phyloP scores from a whole-genome alignment of 768 basidiomycete genomes.

The Lactarius tabidus region DNA sequence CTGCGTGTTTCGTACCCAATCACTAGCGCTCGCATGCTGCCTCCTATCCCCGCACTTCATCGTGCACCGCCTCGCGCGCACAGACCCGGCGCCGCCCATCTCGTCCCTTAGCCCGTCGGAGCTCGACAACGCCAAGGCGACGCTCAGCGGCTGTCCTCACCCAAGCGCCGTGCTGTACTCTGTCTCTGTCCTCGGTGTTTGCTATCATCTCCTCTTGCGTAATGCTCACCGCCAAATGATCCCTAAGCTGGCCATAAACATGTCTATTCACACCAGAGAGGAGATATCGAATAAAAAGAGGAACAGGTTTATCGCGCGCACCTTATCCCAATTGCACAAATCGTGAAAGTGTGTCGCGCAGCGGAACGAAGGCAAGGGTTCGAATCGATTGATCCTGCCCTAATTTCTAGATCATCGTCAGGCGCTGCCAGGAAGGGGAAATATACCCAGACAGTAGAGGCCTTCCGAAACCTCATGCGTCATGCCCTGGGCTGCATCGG shows the following conservation, averaged over 20 bases:
- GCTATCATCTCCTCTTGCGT: too few relatives aligned
- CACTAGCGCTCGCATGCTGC: slow-evolving; percentile 44
- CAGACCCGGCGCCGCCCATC: slow-evolving; percentile 45
- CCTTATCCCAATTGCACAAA: too few relatives aligned
- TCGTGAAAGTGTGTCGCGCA: background rate
- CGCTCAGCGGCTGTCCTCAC: slow-evolving; percentile 58
- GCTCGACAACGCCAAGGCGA: slow-evolving; percentile 74
- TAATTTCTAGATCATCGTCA: too few relatives aligned
- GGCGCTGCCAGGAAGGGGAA: too few relatives aligned
- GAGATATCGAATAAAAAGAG: background rate
- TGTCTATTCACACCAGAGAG: background rate
- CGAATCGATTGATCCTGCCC: background rate
- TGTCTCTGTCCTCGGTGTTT: slow-evolving; percentile 52
- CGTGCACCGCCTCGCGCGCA: slow-evolving; percentile 55
- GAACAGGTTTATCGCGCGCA: too few relatives aligned
- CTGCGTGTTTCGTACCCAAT: slow-evolving; percentile 38
- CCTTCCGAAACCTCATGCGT: too few relatives aligned
- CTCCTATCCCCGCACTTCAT: slow-evolving; percentile 67
- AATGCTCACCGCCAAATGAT: too few relatives aligned
- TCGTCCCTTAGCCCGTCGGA: slow-evolving; percentile 64
- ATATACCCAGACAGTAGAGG: too few relatives aligned
- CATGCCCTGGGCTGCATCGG: background rate
- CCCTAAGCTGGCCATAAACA: background rate
- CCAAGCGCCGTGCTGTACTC: slow-evolving; percentile 60
- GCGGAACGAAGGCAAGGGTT: background rate